Evolutionary conservation across 2,329 filamentous ascomycete genomes (phyloP), one percentile per base, ranked within the genome.

Genomic region (Cladosporium austrohemisphaericum): DNA sequence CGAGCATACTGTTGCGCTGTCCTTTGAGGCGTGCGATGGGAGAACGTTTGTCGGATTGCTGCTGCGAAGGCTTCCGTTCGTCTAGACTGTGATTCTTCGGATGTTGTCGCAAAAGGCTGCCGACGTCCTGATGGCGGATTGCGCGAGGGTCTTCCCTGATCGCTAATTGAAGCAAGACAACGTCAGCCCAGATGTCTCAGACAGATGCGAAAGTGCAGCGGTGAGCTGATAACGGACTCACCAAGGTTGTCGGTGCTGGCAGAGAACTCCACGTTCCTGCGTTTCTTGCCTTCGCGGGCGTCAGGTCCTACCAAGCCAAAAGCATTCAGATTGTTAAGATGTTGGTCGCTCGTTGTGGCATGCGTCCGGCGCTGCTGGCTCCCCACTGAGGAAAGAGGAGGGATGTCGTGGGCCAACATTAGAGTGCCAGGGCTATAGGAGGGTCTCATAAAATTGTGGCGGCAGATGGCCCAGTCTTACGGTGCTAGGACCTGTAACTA

Each of bases 1-100:
- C 59, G 43, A 65, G 58, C 64, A 67, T 67, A 46, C 60, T 64
- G 59, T 54, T 55, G 37, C 57, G 57, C 37, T 52, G 52, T 36
- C 57, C 49, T 46, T 61, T 57, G 41, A 50, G 14, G n/a, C 47
- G 37, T 16, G 26, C 25, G 7, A 33, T 29, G 9, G 31, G 26
- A 16, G 38, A 18, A 41, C 25, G 38, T 31, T 14, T 23, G 16
- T 41, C 38, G 11, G 38, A 14, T 31, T 19, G 38, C 16, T 20
- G 5, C 5, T 41, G 11, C 14, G 38, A 41, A 8, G 44, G 44
- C 25, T 38, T 22, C 29, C 33, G 18, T 14, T 32, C 25, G 44
- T 47, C 44, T 14, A 47, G 44, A 33, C 33, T 37, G 13, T 37
- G 33, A 20, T 28, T 47, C 32, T 47, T 36, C 32, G 33, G 32